These are phyloP conservation scores for Pilatotrama ljubarskyi DNA, from an alignment of 768 basidiomycete species.

Conservation along the genomic window DNA sequence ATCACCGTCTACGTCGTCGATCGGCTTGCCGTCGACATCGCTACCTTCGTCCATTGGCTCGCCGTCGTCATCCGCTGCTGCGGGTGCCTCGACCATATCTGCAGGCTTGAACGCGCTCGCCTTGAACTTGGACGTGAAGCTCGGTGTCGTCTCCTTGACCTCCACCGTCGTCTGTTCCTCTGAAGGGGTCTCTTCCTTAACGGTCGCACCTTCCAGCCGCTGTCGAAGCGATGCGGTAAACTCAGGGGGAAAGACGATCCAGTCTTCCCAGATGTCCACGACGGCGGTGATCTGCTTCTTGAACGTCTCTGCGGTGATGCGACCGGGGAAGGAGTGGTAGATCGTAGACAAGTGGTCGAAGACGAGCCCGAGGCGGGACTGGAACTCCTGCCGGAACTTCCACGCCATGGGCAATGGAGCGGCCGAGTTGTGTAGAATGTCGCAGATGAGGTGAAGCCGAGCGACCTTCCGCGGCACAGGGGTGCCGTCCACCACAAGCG, in stretches of 20 bases:
- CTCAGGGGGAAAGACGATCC: constrained; percentile 94
- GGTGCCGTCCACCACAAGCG: constrained; percentile 86
- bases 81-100: constrained; percentile 36
- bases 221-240: constrained; percentile 72
- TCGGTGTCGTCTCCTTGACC: constrained; percentile 32
- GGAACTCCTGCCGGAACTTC: constrained; percentile 96
- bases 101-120: constrained; percentile 77
- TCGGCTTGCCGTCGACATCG: constrained; percentile 54
- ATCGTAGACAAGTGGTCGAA: constrained; percentile 95
- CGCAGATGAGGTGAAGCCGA: constrained; percentile 92
- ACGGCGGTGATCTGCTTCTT: constrained; percentile 88
- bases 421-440: constrained; percentile 96
- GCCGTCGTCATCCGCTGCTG: constrained; percentile 40
- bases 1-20: constrained; percentile 48
- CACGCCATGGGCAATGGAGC: constrained; percentile 93
- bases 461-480: constrained; percentile 98
- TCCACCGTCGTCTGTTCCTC: constrained; percentile 30
- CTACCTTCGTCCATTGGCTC: constrained; percentile 44
- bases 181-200: constrained; percentile 31
- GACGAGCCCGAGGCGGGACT: constrained; percentile 85
- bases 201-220: constrained; percentile 66
- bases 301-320: constrained; percentile 96
- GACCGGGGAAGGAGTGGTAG: constrained; percentile 93
- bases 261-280: constrained; percentile 96
- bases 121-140: constrained; percentile 67